Percentiles rank a stretch among this genome's conserved stretches.
Evolutionary conservation across 164 flowering plant species (phyloP).

Genomic region (Macadamia integrifolia): DNA sequence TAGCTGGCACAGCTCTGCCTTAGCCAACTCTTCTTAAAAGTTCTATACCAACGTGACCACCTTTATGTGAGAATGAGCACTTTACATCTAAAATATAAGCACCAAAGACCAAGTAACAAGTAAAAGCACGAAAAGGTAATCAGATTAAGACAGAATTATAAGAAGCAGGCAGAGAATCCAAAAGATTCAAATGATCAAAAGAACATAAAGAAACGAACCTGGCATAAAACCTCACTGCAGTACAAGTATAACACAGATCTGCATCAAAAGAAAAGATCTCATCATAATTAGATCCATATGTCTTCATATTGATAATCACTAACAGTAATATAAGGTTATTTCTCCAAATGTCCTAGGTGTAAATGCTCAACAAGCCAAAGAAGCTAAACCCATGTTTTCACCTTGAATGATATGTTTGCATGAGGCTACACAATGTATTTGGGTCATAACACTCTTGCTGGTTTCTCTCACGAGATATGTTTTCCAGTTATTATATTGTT

Average conservation of each 20-base stretch:
- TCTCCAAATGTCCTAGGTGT: too few relatives aligned
- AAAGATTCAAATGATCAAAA: not conserved
- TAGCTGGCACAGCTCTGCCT: not conserved
- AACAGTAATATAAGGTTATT: not conserved
- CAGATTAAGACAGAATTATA: not conserved
- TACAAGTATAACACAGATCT: constrained; percentile 64
- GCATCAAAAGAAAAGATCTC: constrained; percentile 30
- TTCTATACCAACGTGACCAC: not conserved
- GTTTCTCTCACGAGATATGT: too few relatives aligned
- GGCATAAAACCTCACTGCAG: constrained; percentile 61
- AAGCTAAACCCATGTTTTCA: not conserved
- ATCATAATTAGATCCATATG: constrained; percentile 9
- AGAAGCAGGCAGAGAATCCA: not conserved
- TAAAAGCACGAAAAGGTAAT: not conserved
- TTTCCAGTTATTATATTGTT: too few relatives aligned
- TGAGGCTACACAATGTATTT: too few relatives aligned
- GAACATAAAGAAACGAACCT: constrained; percentile 49
- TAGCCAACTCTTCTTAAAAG: not conserved
- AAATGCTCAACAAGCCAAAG: not conserved
- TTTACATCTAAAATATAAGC: not conserved
- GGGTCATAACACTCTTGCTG: too few relatives aligned
- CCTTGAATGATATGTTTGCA: too few relatives aligned
- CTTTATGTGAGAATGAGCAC: not conserved
- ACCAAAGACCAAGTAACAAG: not conserved
- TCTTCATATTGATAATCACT: not conserved